Evolutionary conservation across 202 grass and related monocot genomes (phyloP), one percentile per base, ranked within the genome.

Genomic region (Eragrostis tef): DNA sequence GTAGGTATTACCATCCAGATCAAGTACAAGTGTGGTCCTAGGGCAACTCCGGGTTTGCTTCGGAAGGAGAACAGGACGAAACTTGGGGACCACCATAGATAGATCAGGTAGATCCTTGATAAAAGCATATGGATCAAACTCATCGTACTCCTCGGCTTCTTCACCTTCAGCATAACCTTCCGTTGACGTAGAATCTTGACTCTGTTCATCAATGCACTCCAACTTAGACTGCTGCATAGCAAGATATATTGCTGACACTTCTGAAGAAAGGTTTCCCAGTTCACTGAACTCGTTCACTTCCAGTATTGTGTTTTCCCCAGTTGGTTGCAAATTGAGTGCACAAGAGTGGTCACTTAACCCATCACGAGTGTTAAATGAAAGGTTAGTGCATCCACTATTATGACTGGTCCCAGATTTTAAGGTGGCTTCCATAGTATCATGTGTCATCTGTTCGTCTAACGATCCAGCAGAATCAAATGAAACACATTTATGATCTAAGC

Each of bases 31-130:
- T 14, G 90, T 95, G 4, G 77, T 98, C 42, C 63, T 78, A 76
- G 96, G 96, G 71, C 96, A 98, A 82, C 96, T 98, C 89, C 92
- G 90, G 36, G 96, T 98, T 76, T 95, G 92, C 86, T 93, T 98
- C 54, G 96, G 96, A 79, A 98, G 85, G 49, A 98, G 87, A 71
- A 91, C 86, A 61, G 92, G 96, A 14, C 92, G 88, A 81, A 98
- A 98, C 45, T 86, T 95, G 64, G 96, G 96, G 66, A 93, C 92
- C 56, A 98, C 92, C 69, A 89, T 50, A 77, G 82, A 91, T 70
- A 98, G 90, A 80, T 95, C 96, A 71, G 96, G 96, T 59, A 97
- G 76, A 82, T 89, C 93, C 62, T 91, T 93, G 74, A 97, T 97
- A 86, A 97, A 97, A 52, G 86, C 71, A 59, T 93, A 97, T 44